These are phyloP conservation scores for Acanthamoeba sp. DNA, from an alignment of 208 protist genomes.

Conservation along the genomic window DNA sequence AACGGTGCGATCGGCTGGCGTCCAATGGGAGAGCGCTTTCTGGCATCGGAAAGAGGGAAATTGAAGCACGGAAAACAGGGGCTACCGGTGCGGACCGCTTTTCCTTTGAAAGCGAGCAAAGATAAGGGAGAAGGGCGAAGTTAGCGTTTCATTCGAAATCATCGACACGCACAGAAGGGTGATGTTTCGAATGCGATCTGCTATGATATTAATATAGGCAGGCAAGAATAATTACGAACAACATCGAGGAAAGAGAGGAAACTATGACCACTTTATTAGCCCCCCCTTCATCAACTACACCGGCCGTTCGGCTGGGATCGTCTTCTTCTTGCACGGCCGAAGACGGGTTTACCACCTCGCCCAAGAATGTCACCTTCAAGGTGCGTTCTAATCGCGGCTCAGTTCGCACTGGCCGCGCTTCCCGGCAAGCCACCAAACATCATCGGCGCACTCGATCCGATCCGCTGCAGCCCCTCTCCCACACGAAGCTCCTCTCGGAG, in stretches of 20 bases:
- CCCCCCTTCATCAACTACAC: background rate
- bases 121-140: too few species aligned
- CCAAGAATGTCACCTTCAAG: constrained; percentile 52
- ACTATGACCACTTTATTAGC: background rate
- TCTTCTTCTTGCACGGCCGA: background rate
- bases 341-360: background rate
- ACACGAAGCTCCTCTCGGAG: constrained; percentile 50
- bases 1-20: too few species aligned
- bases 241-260: background rate
- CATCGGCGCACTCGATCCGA: constrained; percentile 42
- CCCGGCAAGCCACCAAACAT: background rate
- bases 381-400: background rate
- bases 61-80: too few species aligned
- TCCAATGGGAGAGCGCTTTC: too few species aligned
- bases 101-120: too few species aligned
- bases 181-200: background rate
- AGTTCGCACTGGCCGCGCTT: constrained; percentile 4
- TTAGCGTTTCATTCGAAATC: background rate
- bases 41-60: too few species aligned
- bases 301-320: background rate
- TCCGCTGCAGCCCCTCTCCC: constrained; percentile 55
- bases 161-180: background rate
- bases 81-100: too few species aligned
- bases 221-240: background rate
- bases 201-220: too few species aligned